Base-by-base conservation (phyloP, 2,329 filamentous ascomycete species). In the Trichoderma harzianum region DNA sequence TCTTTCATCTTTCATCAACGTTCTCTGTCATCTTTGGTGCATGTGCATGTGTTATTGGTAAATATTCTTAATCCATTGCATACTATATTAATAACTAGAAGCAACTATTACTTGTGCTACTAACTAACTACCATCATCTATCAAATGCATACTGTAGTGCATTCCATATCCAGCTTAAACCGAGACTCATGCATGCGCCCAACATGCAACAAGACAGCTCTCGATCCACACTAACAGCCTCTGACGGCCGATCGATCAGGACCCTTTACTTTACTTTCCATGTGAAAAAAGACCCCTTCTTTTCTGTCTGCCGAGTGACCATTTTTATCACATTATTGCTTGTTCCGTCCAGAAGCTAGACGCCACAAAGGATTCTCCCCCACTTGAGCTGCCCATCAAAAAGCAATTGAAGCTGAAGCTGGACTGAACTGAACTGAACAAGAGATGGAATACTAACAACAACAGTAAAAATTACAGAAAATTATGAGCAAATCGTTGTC, bases 141-240 rank as follows among this genome's bases (percentile, higher is more conserved):
- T 43, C 39, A n/a, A 43, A 43, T 43, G 39, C 39, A 43, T 43
- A 4, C 34, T 36, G 34, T 36, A 43, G 39, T 43, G 34, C 34
- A 36, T 36, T 36, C 34, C 34, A 16, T 36, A 43, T 43, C 39
- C 39, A 47, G 43, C 43, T 21, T 21, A n/a, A 51, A 51, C 5
- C 18, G 16, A 12, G 43, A 51, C 43, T 51, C 18, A 11, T 51
- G 43, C 43, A 53, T 53, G 43, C 43, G 18, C 43, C 43, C 43
- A 47, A 21, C 43, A 47, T 47, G 47, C 21, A 53, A 24, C 47
- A 14, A 53, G 47, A 21, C n/a, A 11, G 30, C 30, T n/a, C n/a
- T 51, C 55, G 55, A 69, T 69, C 66, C 66, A 61, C 66, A 43
- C 43, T 18, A 43, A 24, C 30, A 34, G 62, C 62, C 55, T 47